Evolutionary conservation across 2,329 filamentous ascomycete species (phyloP).

Genomic region (Blastomyces silverae): DNA sequence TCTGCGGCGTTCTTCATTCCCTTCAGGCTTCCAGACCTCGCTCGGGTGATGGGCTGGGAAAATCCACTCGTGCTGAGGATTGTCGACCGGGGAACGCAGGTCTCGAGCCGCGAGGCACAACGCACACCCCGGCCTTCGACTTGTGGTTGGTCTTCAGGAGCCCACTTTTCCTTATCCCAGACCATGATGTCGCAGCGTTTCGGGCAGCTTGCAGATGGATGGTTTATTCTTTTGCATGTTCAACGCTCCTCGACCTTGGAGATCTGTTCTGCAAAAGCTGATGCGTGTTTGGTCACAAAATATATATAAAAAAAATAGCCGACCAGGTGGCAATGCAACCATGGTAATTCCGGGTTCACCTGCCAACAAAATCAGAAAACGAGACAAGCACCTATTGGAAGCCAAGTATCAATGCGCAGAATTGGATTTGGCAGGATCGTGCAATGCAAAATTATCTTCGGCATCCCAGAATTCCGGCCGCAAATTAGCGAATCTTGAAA

Average conservation of each 20-base stretch:
- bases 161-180: background rate
- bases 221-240: background rate
- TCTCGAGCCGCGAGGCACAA: slow-evolving; percentile 11
- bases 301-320: background rate
- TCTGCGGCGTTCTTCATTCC: background rate
- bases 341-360: background rate
- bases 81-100: background rate
- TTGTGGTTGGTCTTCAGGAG: slow-evolving; percentile 3
- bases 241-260: background rate
- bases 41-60: background rate
- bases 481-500: background rate
- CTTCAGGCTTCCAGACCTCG: slow-evolving; percentile 1
- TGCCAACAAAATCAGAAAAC: background rate
- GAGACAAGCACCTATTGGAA: background rate
- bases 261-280: background rate
- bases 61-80: background rate
- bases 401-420: background rate
- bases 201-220: slow-evolving; percentile 3
- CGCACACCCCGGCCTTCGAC: background rate
- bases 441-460: background rate
- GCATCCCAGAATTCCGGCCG: background rate
- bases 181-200: background rate
- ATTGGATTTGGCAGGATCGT: slow-evolving; percentile 3
- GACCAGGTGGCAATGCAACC: background rate
- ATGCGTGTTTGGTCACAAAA: background rate